Percentiles rank a stretch among this genome's conserved stretches.
These are phyloP conservation scores for Cladophialophora chaetospira DNA, from an alignment of 2,329 filamentous ascomycete genomes.

Conservation along the genomic window DNA sequence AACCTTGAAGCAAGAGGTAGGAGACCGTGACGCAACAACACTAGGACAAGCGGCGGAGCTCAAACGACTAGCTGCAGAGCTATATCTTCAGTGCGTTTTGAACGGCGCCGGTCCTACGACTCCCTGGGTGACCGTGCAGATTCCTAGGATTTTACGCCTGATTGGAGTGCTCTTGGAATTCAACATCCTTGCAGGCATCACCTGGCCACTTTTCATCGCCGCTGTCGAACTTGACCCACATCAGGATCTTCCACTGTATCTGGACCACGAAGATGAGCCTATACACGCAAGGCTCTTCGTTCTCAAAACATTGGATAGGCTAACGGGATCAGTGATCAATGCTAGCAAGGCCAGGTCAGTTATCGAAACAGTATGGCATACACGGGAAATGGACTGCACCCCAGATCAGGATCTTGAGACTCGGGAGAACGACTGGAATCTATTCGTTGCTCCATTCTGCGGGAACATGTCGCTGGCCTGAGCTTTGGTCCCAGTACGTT, in stretches of 20 bases:
- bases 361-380: slow-evolving; percentile 52
- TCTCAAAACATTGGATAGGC: slow-evolving; percentile 43
- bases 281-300: slow-evolving; percentile 44
- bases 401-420: not conserved
- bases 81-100: slow-evolving; percentile 52
- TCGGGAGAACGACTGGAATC: slow-evolving; percentile 15
- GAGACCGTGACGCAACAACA: slow-evolving; percentile 37
- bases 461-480: slow-evolving; percentile 22
- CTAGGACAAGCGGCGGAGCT: slow-evolving; percentile 45
- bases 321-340: slow-evolving; percentile 49
- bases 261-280: slow-evolving; percentile 26
- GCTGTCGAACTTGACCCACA: slow-evolving; percentile 16
- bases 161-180: slow-evolving; percentile 2
- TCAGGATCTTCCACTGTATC: slow-evolving; percentile 42
- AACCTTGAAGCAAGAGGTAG: slow-evolving; percentile 39
- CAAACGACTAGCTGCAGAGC: slow-evolving; percentile 46
- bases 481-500: not conserved
- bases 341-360: slow-evolving; percentile 49
- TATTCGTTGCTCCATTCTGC: slow-evolving; percentile 20
- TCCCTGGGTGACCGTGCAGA: slow-evolving; percentile 26
- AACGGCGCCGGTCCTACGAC: slow-evolving; percentile 47
- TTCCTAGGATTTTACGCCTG: slow-evolving; percentile 4
- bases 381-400: slow-evolving; percentile 39
- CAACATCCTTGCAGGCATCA: slow-evolving; percentile 8
- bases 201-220: slow-evolving; percentile 18